These are phyloP conservation scores for Saksenaea vasiformis DNA, from an alignment of 371 early-diverging fungal genomes.

Conservation along the genomic window DNA sequence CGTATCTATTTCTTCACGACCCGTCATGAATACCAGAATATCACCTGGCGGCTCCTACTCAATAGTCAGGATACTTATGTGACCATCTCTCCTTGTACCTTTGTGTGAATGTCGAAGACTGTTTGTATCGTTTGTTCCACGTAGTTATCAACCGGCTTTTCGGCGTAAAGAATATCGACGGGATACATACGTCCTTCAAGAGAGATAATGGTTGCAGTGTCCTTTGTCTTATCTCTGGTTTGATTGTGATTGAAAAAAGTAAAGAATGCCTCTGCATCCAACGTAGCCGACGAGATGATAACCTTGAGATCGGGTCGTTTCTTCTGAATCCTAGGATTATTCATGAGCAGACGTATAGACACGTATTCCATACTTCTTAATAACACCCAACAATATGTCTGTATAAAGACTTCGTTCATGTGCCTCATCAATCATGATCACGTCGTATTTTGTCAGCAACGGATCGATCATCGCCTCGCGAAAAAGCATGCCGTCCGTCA, in stretches of 20 bases:
- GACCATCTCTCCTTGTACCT: constrained; percentile 25
- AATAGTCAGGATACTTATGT: neutral
- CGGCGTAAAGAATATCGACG: constrained; percentile 68
- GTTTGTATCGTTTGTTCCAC: constrained; percentile 63
- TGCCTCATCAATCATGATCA: constrained; percentile 92
- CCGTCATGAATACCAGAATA: constrained; percentile 86
- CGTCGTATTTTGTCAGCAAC: constrained; percentile 75
- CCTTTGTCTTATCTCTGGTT: constrained; percentile 38
- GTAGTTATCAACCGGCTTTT: constrained; percentile 61
- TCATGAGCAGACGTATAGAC: neutral
- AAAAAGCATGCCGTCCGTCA: constrained; percentile 92
- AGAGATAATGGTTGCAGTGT: constrained; percentile 64
- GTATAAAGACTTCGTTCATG: constrained; percentile 91
- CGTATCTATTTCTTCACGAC: constrained; percentile 81
- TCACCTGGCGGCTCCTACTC: constrained; percentile 67
- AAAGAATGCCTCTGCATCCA: constrained; percentile 69
- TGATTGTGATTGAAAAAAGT: constrained; percentile 60
- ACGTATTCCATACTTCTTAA: constrained; percentile 58
- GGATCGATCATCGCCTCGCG: constrained; percentile 78
- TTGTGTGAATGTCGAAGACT: constrained; percentile 66
- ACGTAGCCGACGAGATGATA: constrained; percentile 82
- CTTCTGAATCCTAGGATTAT: constrained; percentile 53
- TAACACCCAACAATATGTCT: constrained; percentile 82
- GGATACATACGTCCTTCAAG: constrained; percentile 75
- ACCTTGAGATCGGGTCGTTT: constrained; percentile 64